Conservation (phyloP, 2,329 filamentous ascomycete genomes). For the Beauveria pseudobassiana region DNA sequence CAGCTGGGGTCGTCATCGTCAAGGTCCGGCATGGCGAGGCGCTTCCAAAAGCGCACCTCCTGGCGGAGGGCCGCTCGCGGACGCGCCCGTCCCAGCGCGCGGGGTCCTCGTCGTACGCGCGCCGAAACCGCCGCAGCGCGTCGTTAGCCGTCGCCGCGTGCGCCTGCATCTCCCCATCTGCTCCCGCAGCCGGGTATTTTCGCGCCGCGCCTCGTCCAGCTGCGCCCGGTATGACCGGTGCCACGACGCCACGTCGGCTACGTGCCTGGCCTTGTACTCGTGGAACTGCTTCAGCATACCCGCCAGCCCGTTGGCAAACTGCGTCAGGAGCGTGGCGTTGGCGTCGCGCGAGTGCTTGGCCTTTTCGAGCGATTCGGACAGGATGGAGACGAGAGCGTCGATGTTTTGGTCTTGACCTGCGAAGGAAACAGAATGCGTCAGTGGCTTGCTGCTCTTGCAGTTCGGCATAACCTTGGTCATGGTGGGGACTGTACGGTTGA, state of each 20-base stretch:
- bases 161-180: slow-evolving; percentile 60
- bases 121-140: slow-evolving; percentile 48
- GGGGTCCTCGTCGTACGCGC: slow-evolving; percentile 49
- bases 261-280: slow-evolving; percentile 57
- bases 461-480: not conserved
- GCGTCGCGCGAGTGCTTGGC: slow-evolving; percentile 53
- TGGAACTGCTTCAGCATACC: slow-evolving; percentile 57
- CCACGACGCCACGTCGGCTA: slow-evolving; percentile 55
- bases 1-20: slow-evolving; percentile 53
- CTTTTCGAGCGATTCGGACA: slow-evolving; percentile 55
- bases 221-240: slow-evolving; percentile 58
- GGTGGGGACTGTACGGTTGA: slow-evolving; percentile 39
- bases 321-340: slow-evolving; percentile 49
- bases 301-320: slow-evolving; percentile 50
- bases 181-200: slow-evolving; percentile 55
- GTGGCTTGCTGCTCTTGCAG: not conserved
- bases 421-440: not conserved
- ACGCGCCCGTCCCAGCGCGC: slow-evolving; percentile 46
- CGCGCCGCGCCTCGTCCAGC: slow-evolving; percentile 56
- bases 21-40: slow-evolving; percentile 55
- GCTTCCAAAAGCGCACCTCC: slow-evolving; percentile 59
- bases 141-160: slow-evolving; percentile 53
- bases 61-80: slow-evolving; percentile 46
- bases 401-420: slow-evolving; percentile 53
- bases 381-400: slow-evolving; percentile 52